A percentile compares a stretch with the other conserved stretches of the same genome.
Conservation (phyloP, 1,139 yeast species). For the Magnusiomyces sp. region DNA sequence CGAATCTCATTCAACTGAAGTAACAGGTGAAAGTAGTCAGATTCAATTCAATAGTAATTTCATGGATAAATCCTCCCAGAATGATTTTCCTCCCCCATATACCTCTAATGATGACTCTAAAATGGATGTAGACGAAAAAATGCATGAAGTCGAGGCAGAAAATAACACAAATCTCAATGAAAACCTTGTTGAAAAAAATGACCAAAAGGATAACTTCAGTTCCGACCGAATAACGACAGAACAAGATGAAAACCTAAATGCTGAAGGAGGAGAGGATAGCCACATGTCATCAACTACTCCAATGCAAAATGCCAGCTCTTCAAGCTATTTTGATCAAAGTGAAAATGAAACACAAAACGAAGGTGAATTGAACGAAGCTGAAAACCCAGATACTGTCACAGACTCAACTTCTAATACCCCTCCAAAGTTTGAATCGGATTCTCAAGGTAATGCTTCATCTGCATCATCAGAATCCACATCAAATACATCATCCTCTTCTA, state of each 20-base stretch:
- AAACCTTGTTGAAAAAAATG: background rate
- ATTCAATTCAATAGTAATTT: too few relatives aligned
- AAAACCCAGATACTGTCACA: background rate
- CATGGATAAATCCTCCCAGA: background rate
- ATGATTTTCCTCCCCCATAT: background rate
- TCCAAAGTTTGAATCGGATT: slow-evolving; percentile 1
- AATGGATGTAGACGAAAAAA: background rate
- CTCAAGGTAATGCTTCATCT: background rate
- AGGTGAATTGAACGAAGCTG: background rate
- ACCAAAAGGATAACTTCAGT: slow-evolving; percentile 1
- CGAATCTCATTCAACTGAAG: background rate
- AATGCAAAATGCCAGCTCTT: background rate
- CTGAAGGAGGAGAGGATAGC: background rate
- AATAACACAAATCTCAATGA: background rate
- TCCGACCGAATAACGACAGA: background rate
- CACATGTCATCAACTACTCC: slow-evolving; percentile 1
- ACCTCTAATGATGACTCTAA: background rate
- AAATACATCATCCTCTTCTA: slow-evolving; percentile 13
- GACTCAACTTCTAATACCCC: slow-evolving; percentile 1
- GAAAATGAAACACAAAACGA: too few relatives aligned
- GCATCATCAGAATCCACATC: slow-evolving; percentile 13
- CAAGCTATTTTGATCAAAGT: too few relatives aligned
- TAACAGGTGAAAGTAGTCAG: too few relatives aligned
- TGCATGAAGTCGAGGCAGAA: too few relatives aligned
- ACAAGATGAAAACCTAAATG: too few relatives aligned